Evolutionary conservation across 2,329 filamentous ascomycete genomes (phyloP).

Genomic region (Alternaria postmessia): DNA sequence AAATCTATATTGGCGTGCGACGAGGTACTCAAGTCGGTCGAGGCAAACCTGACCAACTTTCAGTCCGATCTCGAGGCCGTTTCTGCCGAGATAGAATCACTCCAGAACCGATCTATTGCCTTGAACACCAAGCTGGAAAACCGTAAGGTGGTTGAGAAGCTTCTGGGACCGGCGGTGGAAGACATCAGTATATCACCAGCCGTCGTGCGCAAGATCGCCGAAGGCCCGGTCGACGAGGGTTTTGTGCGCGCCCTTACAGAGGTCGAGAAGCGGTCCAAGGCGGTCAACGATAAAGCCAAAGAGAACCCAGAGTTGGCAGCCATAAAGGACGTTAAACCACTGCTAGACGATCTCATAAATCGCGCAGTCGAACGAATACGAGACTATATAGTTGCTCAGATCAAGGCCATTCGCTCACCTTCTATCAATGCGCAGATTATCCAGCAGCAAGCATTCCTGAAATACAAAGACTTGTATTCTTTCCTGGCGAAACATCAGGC

Average conservation of each 20-base stretch:
- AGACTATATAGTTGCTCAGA: conserved; percentile 92
- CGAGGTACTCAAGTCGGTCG: conserved; percentile 90
- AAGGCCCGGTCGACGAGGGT: conserved; percentile 86
- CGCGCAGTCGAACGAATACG: conserved; percentile 95
- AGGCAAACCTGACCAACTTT: conserved; percentile 90
- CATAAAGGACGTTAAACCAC: conserved; percentile 80
- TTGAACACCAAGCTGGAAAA: conserved; percentile 88
- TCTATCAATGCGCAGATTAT: conserved; percentile 98
- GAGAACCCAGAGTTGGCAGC: conserved; percentile 72
- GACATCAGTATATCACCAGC: conserved; percentile 88
- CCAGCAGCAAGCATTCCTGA: conserved; percentile 89
- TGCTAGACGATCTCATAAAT: conserved; percentile 82
- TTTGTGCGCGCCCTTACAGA: conserved; percentile 87
- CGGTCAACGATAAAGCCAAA: conserved; percentile 72
- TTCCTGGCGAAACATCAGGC: conserved; percentile 86
- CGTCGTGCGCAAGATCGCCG: conserved; percentile 83
- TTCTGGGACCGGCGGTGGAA: conserved; percentile 87
- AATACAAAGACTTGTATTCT: conserved; percentile 84
- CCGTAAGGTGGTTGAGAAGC: conserved; percentile 85
- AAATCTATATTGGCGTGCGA: conserved; percentile 89
- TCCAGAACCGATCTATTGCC: conserved; percentile 85
- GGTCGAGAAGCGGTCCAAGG: conserved; percentile 77
- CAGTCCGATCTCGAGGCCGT: conserved; percentile 91
- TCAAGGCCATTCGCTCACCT: conserved; percentile 91
- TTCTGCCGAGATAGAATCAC: conserved; percentile 91